Evolutionary conservation across 257 asterid species (phyloP), one percentile per base, ranked within the genome.

Genomic region (Nicotiana tomentosiformis): DNA sequence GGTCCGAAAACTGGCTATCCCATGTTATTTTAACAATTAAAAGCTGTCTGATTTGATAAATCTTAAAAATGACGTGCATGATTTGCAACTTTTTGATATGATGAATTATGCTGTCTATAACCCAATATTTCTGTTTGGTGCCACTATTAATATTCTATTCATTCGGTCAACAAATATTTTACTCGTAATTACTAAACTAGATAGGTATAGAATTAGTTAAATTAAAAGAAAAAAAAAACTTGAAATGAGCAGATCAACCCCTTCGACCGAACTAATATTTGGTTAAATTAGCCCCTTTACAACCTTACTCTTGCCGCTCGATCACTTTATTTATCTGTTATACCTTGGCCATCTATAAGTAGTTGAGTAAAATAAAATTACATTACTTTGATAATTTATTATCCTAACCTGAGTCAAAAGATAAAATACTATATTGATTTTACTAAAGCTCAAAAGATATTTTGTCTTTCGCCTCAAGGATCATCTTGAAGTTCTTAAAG

Each of bases 21-120:
- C 23, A 20, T 20, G 23, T 20, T 20, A 20, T 20, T 20, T 20
- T 20, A 20, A 0, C 23, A 74, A 74, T 23, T 74, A 26, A 74
- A 74, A 74, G 64, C 64, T 49, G 80, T 74, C 80, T 49, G 80
- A 74, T 74, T 74, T 74, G 43, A 74, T 74, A 49, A 74, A 74
- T 74, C 80, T 49, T 49, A 14, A 49, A 74, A 46, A 15, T 49
- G 80, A 49, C 43, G 62, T 74, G 80, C 62, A 74, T 74, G 80
- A 74, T 74, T 74, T 49, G 64, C 64, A 74, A 49, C 62, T 49
- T 74, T 23, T 23, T 43, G 23, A 49, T 26, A 74, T 23, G 79
- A 74, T 49, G 30, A 23, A 74, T 74, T 49, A 23, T 74, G 62
- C 6, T 74, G 80, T 74, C 43, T 74, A 74, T 74, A 32, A 35